Percentiles rank a stretch among this genome's conserved stretches.
phyloP scores from a whole-genome alignment of 2,329 filamentous ascomycete species.

The Paracamarosporium sp. region DNA sequence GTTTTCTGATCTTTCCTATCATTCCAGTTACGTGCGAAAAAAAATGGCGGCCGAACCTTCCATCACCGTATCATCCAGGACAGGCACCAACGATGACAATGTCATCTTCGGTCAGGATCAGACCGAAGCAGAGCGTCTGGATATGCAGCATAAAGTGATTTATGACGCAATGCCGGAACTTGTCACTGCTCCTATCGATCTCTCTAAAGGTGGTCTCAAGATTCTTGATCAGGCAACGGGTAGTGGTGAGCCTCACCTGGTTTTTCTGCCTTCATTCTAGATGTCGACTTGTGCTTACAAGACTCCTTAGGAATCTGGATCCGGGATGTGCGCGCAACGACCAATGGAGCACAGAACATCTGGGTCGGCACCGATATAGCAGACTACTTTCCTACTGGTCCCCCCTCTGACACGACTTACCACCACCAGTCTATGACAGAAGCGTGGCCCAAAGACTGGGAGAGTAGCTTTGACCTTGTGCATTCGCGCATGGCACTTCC shows the following conservation, averaged over 20 bases:
- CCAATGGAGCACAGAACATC: conserved; percentile 3
- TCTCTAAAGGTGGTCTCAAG: conserved; percentile 7
- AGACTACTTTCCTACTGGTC: conserved; percentile 12
- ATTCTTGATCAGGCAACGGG: conserved; percentile 19
- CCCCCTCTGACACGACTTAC: conserved; percentile 12
- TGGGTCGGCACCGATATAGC: conserved; percentile 19
- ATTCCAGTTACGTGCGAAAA: too few species aligned
- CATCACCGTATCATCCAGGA: neutral
- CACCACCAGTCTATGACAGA: conserved; percentile 20
- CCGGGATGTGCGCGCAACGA: conserved; percentile 7
- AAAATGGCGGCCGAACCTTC: neutral
- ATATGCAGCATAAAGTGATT: conserved; percentile 14
- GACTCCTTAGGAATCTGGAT: conserved; percentile 6
- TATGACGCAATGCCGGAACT: conserved; percentile 12
- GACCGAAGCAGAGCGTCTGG: conserved; percentile 10
- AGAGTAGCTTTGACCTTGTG: conserved; percentile 19
- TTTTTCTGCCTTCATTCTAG: neutral
- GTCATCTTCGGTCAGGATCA: conserved; percentile 13
- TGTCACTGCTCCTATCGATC: conserved; percentile 14
- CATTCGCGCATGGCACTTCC: conserved; percentile 21
- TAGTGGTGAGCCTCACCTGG: conserved; percentile 11
- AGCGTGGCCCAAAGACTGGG: conserved; percentile 16
- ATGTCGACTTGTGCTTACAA: neutral
- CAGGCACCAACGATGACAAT: conserved; percentile 14
- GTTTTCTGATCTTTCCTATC: too few species aligned